phyloP scores from a whole-genome alignment of 2,329 filamentous ascomycete species.

The Colletotrichum orchidophilum region DNA sequence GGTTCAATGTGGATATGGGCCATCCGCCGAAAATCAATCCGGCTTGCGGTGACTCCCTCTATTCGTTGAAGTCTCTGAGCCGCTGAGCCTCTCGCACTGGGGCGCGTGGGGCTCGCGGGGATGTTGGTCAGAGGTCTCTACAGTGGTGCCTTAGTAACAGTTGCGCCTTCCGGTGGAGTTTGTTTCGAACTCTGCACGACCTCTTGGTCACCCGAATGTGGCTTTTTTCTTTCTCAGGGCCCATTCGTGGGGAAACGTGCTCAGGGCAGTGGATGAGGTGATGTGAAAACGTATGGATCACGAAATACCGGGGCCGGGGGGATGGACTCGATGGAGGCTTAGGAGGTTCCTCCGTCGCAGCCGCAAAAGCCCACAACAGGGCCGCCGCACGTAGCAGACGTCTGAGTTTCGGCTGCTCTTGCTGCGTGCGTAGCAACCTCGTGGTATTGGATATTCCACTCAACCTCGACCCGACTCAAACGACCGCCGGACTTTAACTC shows the following conservation, averaged over 20 bases:
- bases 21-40: not conserved
- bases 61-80: not conserved
- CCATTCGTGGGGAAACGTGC: constrained; percentile 32
- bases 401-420: not conserved
- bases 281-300: constrained; percentile 11
- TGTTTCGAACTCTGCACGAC: constrained; percentile 26
- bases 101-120: not conserved
- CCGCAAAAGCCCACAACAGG: not conserved
- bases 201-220: not conserved
- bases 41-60: not conserved
- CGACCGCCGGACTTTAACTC: not conserved
- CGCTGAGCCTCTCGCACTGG: not conserved
- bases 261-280: constrained; percentile 33
- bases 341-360: not conserved
- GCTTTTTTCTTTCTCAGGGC: not conserved
- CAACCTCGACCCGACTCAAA: not conserved
- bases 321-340: not conserved
- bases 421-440: not conserved
- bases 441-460: not conserved
- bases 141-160: not conserved
- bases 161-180: constrained; percentile 14
- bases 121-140: not conserved
- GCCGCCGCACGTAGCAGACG: not conserved
- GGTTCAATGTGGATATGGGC: not conserved
- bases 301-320: constrained; percentile 3